Base-by-base conservation (phyloP, 208 protist genomes). In the Trypanosoma scelopori region DNA sequence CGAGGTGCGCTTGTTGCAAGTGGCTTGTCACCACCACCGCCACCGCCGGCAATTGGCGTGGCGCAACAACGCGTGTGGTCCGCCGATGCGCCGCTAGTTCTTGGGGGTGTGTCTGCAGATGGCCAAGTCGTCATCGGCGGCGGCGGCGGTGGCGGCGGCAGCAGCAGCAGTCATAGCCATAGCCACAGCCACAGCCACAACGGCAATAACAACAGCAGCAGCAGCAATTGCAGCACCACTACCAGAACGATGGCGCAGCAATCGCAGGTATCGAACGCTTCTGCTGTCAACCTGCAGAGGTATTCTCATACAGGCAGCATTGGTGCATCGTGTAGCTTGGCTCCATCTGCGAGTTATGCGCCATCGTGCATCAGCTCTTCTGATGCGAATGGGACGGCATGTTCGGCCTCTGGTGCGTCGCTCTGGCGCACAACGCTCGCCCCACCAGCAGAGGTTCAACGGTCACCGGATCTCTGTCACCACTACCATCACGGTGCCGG, bases 351-450 rank as follows among this genome's bases (percentile, higher is more conserved):
- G 25, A 51, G 42, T 50, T 28, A 30, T 41, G 45, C 28, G 1
- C 46, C 28, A 27, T 64, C 58, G 18, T 50, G 15, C 35, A 12
- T 45, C n/a, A 55, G 47, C 45, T 64, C 58, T 43, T n/a, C n/a
- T 7, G 46, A 52, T 30, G 45, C 3, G 3, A 55, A 48, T 32
- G 23, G 35, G 22, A 22, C 47, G 3, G 20, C 58, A 32, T 32
- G 22, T 45, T 5, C 58, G 41, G 30, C 46, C 16, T 12, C 32
- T 11, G 25, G n/a, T 0, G 5, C 46, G 6, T 30, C 57, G 6
- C 42, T 22, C 20, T 53, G 45, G 58, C 46, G 58, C 32, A 11
- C 46, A 6, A n/a, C 47, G 9, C 28, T 52, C 6, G 58, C 47
- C 0, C 46, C 46, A 6, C 37, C 35, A 5, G 28, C 35, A 7